Evolutionary conservation across 352 stramenopile genomes (phyloP).

Genomic region (Globisporangium uncinulatum): DNA sequence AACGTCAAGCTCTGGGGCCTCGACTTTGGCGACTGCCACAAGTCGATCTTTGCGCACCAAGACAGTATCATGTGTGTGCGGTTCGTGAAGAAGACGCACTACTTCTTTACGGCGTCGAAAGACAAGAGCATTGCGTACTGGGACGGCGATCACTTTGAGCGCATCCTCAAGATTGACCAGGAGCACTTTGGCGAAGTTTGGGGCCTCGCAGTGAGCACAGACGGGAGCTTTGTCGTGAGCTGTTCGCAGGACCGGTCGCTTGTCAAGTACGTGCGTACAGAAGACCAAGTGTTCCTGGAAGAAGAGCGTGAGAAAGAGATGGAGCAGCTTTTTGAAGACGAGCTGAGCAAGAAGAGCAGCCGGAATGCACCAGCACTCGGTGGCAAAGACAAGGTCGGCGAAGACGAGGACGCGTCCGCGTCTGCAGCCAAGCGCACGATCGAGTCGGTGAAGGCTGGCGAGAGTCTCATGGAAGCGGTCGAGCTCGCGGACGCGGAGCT

Average conservation of each 20-base stretch:
- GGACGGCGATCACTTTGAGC: constrained; percentile 98
- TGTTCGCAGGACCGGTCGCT: constrained; percentile 97
- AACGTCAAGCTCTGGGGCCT: constrained; percentile 99
- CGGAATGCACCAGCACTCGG: constrained; percentile 49
- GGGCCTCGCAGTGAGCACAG: constrained; percentile 86
- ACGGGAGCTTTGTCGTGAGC: constrained; percentile 94
- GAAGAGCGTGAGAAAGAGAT: constrained; percentile 96
- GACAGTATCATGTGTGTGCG: constrained; percentile 96
- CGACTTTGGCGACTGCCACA: constrained; percentile 99
- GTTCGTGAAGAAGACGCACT: constrained; percentile 96
- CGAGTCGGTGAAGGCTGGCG: constrained; percentile 85
- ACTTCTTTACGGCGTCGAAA: constrained; percentile 98
- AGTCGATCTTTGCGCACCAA: constrained; percentile 97
- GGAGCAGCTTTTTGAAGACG: constrained; percentile 94
- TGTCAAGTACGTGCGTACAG: constrained; percentile 95
- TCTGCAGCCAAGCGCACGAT: constrained; percentile 91
- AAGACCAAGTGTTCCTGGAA: constrained; percentile 96
- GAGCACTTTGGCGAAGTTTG: constrained; percentile 85
- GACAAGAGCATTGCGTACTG: constrained; percentile 97
- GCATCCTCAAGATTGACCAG: constrained; percentile 72
- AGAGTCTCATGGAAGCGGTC: constrained; percentile 94
- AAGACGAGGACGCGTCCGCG: constrained; percentile 63
- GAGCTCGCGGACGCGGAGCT: constrained; percentile 91
- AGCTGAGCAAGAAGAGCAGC: constrained; percentile 80
- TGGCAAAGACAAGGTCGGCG: constrained; percentile 59